Evolutionary conservation across 2,329 filamentous ascomycete genomes (phyloP), one percentile per base, ranked within the genome.

Genomic region (Fonsecaea monophora): DNA sequence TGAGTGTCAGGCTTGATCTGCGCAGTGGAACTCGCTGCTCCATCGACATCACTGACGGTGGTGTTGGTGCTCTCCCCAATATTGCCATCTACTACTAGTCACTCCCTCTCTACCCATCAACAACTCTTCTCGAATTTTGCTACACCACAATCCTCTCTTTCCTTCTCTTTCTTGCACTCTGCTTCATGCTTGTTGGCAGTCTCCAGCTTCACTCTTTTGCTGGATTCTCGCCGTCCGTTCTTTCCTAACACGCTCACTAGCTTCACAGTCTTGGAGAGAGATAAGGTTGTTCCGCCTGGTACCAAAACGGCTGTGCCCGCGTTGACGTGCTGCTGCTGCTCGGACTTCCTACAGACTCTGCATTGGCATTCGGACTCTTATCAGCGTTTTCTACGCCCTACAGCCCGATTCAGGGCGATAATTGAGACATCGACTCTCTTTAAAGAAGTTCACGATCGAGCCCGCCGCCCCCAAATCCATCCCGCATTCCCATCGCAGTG

Each of bases 171-270:
- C 37, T 37, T 34, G 42, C 58, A 53, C 53, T 70, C 69, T 69
- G 40, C 66, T 72, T 72, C 71, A 3, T 25, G 18, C 18, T 50
- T 50, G 45, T 69, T 73, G 78, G 81, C 80, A 79, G 78, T 81
- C 81, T 77, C 78, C 83, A 82, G 85, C 85, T 88, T 87, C 86
- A 88, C 83, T 88, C 86, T 80, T 87, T 88, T 85, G 83, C 78
- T 80, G 79, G 78, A 78, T 75, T 78, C 64, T 60, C 79, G 84
- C 81, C 76, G 76, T 83, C 79, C 82, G 74, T 78, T 83, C 81
- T 75, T 50, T 69, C 60, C 56, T 58, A 68, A 63, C 40, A 65
- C 57, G 42, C 60, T 62, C 54, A 66, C 56, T 59, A 40, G 50
- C 55, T 25, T 59, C 38, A 66, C 60, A 38, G 32, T 59, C 53